These are phyloP conservation scores for Heliamphora pulchella DNA, from an alignment of 179 eudicot species.

Conservation along the genomic window DNA sequence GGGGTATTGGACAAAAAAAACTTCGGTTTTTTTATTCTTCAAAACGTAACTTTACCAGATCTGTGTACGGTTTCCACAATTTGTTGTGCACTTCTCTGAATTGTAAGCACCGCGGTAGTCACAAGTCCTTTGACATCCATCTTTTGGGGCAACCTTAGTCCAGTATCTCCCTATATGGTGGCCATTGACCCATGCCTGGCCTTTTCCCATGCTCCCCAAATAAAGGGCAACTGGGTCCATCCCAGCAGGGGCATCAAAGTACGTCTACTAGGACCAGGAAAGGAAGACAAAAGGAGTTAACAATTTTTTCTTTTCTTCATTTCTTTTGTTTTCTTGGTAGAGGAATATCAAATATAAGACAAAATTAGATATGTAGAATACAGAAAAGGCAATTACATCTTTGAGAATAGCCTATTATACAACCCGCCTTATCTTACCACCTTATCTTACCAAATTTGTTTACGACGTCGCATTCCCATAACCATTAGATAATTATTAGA, in stretches of 20 bases:
- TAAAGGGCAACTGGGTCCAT: slow-evolving; percentile 71
- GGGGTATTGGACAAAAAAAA: neutral
- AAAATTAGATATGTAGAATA: neutral
- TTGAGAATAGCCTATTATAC: neutral
- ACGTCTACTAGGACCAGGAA: slow-evolving; percentile 34
- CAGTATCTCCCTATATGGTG: slow-evolving; percentile 92
- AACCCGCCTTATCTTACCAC: neutral
- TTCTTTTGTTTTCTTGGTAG: too few relatives aligned
- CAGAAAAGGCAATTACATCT: neutral
- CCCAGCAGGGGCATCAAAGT: slow-evolving; percentile 67
- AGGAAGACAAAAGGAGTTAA: neutral
- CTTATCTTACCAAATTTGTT: too few relatives aligned
- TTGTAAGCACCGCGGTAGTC: slow-evolving; percentile 79
- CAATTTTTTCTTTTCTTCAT: neutral
- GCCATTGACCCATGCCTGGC: slow-evolving; percentile 94
- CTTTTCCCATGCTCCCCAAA: slow-evolving; percentile 87
- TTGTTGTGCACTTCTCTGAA: slow-evolving; percentile 68
- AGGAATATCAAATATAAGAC: neutral
- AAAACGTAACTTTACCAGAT: slow-evolving; percentile 41
- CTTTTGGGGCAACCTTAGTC: slow-evolving; percentile 54
- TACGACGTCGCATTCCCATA: too few relatives aligned
- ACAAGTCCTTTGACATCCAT: slow-evolving; percentile 64
- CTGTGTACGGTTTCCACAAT: slow-evolving; percentile 90
- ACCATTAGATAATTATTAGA: too few relatives aligned
- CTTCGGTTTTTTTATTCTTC: neutral